Base-by-base conservation (phyloP, 176 grass and related monocot genomes). In the Avena eriantha region DNA sequence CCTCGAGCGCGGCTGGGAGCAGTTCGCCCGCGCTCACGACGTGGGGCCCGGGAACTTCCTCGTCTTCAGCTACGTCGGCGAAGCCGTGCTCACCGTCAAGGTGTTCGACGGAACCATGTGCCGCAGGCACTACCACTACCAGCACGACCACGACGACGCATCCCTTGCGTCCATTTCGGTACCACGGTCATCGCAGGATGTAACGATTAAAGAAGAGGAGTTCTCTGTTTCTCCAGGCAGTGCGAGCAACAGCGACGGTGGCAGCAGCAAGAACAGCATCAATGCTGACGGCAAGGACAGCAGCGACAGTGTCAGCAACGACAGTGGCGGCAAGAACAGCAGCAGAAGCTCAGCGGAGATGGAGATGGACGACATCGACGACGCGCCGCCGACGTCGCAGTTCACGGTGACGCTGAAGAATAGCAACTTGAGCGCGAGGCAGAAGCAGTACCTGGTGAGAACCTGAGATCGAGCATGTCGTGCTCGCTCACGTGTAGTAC, bases 381-480 rank as follows among this genome's bases (percentile, higher is more conserved):
- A 69, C 14, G 59, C 46, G 49, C 47, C 22, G 78, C 47, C 22
- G 78, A 35, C 70, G 57, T 56, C 85, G 56, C 80, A 75, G 17
- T 87, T 90, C 85, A 29, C 89, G 10, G 74, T 87, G 24, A 90
- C 57, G 13, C 56, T 90, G 23, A 65, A 49, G 23, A 19, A 7
- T 24, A 73, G 74, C 85, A 65, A 90, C 80, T 36, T 90, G 19
- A 10, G 21, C 0, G 3, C 11, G 23, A 87, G 46, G 85, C 89
- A 90, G 85, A 8, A 79, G 14, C 89, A 90, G 80, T 90, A 90
- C 69, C 75, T 90, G 85, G 89, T 90, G 80, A 87, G 72, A 18
- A 23, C 1, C 66, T 13, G 22, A 4, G 59, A 11, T 29, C 29
- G 21, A 34, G 16, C 69, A 23, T 7, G 39, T 46, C 41, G 21